Conservation (phyloP, 2,329 filamentous ascomycete genomes). For the Ophiostoma quercus region DNA sequence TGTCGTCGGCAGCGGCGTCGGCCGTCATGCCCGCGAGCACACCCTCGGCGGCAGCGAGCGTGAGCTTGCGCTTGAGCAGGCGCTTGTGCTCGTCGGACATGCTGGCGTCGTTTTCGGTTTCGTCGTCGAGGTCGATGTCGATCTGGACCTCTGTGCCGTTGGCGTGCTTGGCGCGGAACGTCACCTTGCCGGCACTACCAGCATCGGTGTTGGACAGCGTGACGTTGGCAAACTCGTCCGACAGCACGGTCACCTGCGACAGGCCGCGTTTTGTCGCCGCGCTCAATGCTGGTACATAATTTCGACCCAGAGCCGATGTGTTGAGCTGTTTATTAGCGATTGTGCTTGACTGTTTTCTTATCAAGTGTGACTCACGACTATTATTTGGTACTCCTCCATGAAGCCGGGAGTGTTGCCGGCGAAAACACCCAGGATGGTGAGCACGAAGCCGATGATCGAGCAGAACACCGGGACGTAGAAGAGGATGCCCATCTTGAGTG, state of each 20-base stretch:
- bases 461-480: conserved; percentile 33
- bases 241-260: conserved; percentile 26
- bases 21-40: conserved; percentile 28
- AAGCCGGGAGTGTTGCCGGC: conserved; percentile 37
- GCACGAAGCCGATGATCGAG: conserved; percentile 35
- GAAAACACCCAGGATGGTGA: conserved; percentile 37
- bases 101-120: not conserved
- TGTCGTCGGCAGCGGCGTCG: conserved; percentile 28
- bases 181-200: not conserved
- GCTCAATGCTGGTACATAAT: conserved; percentile 34
- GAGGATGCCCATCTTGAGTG: conserved; percentile 8
- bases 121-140: not conserved
- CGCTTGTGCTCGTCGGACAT: not conserved
- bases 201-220: conserved; percentile 23
- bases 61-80: conserved; percentile 23
- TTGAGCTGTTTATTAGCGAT: conserved; percentile 34
- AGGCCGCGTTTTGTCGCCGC: conserved; percentile 28
- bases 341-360: not conserved
- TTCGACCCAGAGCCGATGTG: conserved; percentile 39
- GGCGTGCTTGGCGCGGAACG: conserved; percentile 20
- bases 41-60: conserved; percentile 27
- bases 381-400: conserved; percentile 38
- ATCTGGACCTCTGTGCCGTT: conserved; percentile 5
- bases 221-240: conserved; percentile 12
- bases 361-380: conserved; percentile 31